Base-by-base conservation (phyloP, 257 asterid genomes). In the Nicotiana tabacum region DNA sequence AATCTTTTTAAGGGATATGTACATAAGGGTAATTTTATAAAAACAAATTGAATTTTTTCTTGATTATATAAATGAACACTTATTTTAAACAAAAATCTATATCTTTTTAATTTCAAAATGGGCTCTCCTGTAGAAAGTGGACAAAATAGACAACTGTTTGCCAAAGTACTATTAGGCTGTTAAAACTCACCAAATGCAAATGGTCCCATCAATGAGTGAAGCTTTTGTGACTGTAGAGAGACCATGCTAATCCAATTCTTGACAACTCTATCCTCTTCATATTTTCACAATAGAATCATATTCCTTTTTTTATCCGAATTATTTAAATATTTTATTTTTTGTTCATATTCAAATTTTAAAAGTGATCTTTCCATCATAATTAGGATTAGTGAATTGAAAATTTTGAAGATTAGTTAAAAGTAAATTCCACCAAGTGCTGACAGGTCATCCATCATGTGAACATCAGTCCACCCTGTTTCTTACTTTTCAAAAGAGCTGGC, bases 381-480 rank as follows among this genome's bases (percentile, higher is more conserved):
- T 64, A 32, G 33, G 55, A 76, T 79, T 78, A 76, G 67, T 64
- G 62, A 74, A 48, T 65, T 67, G 35, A 35, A 81, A 62, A 72
- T 46, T 16, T 77, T 21, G 68, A 68, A 56, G 83, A 86, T 77
- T 77, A 80, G 78, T 66, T 43, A 53, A 81, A 68, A 83, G 82
- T 81, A 83, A 39, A 85, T 87, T 85, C 88, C 91, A 87, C 87
- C 86, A 57, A 84, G 18, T 76, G 84, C 43, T 85, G 94, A 94
- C 97, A 94, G 97, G 88, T 90, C 93, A 94, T 84, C 83, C 86
- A 85, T 89, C 92, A 91, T 90, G 95, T 91, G 95, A 80, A 79
- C 81, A 86, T 86, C 84, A 86, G 88, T 86, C 82, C 61, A 64
- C 62, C 81, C 78, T 77, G 67, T 37, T 77, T 66, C 51, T 81